A percentile compares a stretch with the other conserved stretches of the same genome.
These are phyloP conservation scores for Oropetium thomaeum DNA, from an alignment of 176 grass and related monocot species.

Conservation along the genomic window DNA sequence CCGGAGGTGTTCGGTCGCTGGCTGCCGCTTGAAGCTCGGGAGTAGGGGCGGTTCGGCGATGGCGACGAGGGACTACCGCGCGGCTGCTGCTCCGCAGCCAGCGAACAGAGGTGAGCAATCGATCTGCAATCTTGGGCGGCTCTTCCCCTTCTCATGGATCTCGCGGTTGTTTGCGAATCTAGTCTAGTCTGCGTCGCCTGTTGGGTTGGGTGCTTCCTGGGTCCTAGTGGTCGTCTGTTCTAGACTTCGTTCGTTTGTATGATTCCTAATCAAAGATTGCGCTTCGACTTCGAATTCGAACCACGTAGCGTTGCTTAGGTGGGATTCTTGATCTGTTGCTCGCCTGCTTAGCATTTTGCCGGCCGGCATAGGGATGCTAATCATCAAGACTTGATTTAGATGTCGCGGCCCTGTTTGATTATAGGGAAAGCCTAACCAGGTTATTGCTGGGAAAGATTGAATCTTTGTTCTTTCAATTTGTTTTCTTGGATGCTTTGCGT, in stretches of 20 bases:
- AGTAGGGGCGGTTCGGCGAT: slow-evolving; percentile 33
- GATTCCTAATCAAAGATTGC: slow-evolving; percentile 2
- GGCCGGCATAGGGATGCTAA: too few species aligned
- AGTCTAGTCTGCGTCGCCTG: neutral
- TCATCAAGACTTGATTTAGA: neutral
- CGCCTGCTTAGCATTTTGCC: too few species aligned
- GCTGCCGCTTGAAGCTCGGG: slow-evolving; percentile 11
- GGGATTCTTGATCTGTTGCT: neutral
- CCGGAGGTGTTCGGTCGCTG: neutral
- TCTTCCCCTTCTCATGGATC: neutral
- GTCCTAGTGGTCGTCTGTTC: neutral
- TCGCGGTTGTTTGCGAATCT: neutral
- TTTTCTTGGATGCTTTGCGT: neutral
- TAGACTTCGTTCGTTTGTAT: neutral
- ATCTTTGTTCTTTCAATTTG: neutral
- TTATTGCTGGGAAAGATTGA: neutral
- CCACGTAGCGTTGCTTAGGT: neutral
- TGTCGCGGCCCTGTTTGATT: neutral
- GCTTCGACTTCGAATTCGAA: too few species aligned
- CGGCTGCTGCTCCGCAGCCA: slow-evolving; percentile 47
- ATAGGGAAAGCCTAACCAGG: neutral
- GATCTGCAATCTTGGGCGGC: neutral
- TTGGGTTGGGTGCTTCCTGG: neutral
- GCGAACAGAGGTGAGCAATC: slow-evolving; percentile 35
- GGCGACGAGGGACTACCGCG: slow-evolving; percentile 62